These are phyloP conservation scores for Heterobasidion irregulare DNA, from an alignment of 1,284 basidiomycete species.

Conservation along the genomic window DNA sequence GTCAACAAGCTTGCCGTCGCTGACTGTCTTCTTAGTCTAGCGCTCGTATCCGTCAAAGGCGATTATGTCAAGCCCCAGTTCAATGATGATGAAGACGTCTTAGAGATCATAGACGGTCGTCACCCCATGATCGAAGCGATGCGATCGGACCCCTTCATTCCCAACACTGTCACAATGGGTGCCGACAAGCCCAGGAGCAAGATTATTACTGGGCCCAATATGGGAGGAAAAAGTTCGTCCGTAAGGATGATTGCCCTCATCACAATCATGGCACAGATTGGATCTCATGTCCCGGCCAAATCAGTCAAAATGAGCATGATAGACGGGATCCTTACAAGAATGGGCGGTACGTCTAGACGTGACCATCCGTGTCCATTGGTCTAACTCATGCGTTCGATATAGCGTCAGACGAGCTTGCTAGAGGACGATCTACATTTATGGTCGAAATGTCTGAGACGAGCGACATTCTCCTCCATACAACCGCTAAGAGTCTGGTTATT, in stretches of 20 bases:
- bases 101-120: constrained; percentile 66
- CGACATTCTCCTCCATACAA: constrained; percentile 76
- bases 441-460: constrained; percentile 93
- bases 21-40: constrained; percentile 73
- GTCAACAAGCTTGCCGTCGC: constrained; percentile 75
- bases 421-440: constrained; percentile 91
- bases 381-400: background rate
- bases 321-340: constrained; percentile 81
- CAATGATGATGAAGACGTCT: constrained; percentile 43
- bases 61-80: constrained; percentile 70
- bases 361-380: background rate
- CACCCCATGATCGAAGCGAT: constrained; percentile 82
- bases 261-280: constrained; percentile 47
- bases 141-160: constrained; percentile 72
- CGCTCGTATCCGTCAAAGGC: constrained; percentile 61
- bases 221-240: constrained; percentile 77
- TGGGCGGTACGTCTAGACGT: constrained; percentile 53
- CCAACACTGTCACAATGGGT: constrained; percentile 60
- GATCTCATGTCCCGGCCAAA: constrained; percentile 71
- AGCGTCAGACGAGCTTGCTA: constrained; percentile 83
- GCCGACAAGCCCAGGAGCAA: constrained; percentile 47
- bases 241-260: constrained; percentile 73
- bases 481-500: constrained; percentile 71
- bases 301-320: constrained; percentile 68
- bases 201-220: constrained; percentile 80